Conservation (phyloP, 1,139 yeast genomes). For the Candida anutae region DNA sequence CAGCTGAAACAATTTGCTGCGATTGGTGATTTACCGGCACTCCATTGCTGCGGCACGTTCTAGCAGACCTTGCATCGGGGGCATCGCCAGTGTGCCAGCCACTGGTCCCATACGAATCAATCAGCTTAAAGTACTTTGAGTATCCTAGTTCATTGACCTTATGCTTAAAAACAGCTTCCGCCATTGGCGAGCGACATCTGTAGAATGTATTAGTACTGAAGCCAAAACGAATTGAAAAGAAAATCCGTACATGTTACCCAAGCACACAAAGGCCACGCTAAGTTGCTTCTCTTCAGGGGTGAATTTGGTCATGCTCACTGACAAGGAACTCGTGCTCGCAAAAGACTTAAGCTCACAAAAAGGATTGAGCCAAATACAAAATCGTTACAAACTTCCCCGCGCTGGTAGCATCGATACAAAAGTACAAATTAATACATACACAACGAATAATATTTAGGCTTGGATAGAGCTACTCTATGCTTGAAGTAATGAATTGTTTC, state of each 20-base stretch:
- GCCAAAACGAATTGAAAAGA: slow-evolving; percentile 1
- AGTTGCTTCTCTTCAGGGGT: slow-evolving; percentile 24
- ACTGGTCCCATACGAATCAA: slow-evolving; percentile 87
- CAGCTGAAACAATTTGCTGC: slow-evolving; percentile 54
- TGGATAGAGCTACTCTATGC: slow-evolving; percentile 7
- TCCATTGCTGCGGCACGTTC: slow-evolving; percentile 62
- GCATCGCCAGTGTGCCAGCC: slow-evolving; percentile 76
- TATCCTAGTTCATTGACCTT: slow-evolving; percentile 47
- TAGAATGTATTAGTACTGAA: background rate
- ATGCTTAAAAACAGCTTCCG: slow-evolving; percentile 82
- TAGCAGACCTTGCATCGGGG: slow-evolving; percentile 70
- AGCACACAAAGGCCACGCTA: slow-evolving; percentile 81
- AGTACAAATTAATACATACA: background rate
- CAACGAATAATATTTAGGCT: no score
- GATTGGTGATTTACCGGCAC: slow-evolving; percentile 72
- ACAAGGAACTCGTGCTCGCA: no score
- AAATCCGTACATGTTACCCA: slow-evolving; percentile 73
- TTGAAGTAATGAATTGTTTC: slow-evolving; percentile 22
- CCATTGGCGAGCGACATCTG: slow-evolving; percentile 96
- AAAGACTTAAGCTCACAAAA: no score
- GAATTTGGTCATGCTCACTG: slow-evolving; percentile 10
- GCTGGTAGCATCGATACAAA: background rate
- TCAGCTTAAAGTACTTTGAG: slow-evolving; percentile 31
- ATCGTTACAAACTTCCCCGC: background rate
- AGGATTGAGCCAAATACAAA: no score